These are phyloP conservation scores for Aspergillus versicolor DNA, from an alignment of 2,329 filamentous ascomycete species.

Conservation along the genomic window DNA sequence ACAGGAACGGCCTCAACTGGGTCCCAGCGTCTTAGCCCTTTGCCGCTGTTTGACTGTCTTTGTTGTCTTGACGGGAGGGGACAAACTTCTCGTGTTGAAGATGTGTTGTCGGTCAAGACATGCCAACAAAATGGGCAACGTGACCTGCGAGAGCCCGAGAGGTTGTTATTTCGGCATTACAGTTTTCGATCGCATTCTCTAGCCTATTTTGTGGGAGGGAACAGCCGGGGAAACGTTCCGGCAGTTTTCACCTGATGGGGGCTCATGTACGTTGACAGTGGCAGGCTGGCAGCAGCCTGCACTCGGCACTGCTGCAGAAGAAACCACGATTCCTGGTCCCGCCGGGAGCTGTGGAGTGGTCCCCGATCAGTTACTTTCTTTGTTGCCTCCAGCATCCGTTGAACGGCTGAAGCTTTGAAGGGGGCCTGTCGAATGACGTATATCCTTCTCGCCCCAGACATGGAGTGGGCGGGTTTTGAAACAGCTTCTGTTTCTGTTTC, in stretches of 20 bases:
- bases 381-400: not conserved
- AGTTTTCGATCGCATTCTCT: not conserved
- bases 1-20: conserved; percentile 30
- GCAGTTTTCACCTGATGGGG: conserved; percentile 8
- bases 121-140: not conserved
- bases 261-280: conserved; percentile 10
- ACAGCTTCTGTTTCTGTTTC: not conserved
- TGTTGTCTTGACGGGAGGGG: not conserved
- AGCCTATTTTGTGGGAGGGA: not conserved
- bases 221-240: conserved; percentile 12
- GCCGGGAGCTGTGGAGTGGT: conserved; percentile 1
- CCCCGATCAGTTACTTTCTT: conserved; percentile 2
- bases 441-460: conserved; percentile 3
- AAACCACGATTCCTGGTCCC: conserved; percentile 9
- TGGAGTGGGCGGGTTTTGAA: not conserved
- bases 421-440: conserved; percentile 11
- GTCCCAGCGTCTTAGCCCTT: not conserved
- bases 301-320: conserved; percentile 1
- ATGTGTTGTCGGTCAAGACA: conserved; percentile 6
- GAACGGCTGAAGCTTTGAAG: not conserved
- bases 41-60: not conserved
- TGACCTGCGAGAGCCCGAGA: conserved; percentile 3
- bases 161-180: not conserved
- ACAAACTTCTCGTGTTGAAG: not conserved
- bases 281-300: no score